Evolutionary conservation across 768 basidiomycete genomes (phyloP), one percentile per base, ranked within the genome.

Genomic region (Boletus speciosus): DNA sequence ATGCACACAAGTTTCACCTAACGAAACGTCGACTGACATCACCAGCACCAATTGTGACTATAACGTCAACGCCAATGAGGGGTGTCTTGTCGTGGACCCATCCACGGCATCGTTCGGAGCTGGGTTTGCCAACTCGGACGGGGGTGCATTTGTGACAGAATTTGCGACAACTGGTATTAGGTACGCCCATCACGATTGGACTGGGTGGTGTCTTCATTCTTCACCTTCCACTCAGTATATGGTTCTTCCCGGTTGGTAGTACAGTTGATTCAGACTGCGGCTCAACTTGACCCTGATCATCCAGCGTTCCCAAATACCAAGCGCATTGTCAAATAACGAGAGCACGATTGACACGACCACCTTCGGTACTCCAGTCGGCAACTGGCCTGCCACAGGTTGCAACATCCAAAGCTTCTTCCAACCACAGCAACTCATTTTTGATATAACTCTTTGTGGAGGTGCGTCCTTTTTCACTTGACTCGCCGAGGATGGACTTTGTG

Each of bases 101-200:
- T 77, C 74, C 29, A 62, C 78, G 1, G 69, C 71, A 3, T 84
- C 82, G 15, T 91, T 85, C 56, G 89, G 89, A 16, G 74, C 77
- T 12, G 82, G 73, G 3, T 92, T 93, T 62, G 84, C 85, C 1
- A 68, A 71, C 4, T 78, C 76, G 2, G 81, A 82, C 9, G 90
- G 91, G 29, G 91, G 91, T 14, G 78, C 88, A 11, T 92, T 80
- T 57, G 83, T 88, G 19, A 87, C 88, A 1, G 87, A 90, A 66
- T 83, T 84, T 54, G 85, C 87, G 1, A 67, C 75, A 23, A 74
- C 70, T 38, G 87, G 85, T 10, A 82, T 90, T 32, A 84, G 81
- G 84, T 86, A 63, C 59, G 82, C 73, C 9, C 14, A 21, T 34
- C 16, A 40, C 19, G 5, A 27, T 41, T 52, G 47, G 15, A 36